phyloP scores from a whole-genome alignment of 371 early-diverging fungal genomes.

The Syncephalis fuscata region DNA sequence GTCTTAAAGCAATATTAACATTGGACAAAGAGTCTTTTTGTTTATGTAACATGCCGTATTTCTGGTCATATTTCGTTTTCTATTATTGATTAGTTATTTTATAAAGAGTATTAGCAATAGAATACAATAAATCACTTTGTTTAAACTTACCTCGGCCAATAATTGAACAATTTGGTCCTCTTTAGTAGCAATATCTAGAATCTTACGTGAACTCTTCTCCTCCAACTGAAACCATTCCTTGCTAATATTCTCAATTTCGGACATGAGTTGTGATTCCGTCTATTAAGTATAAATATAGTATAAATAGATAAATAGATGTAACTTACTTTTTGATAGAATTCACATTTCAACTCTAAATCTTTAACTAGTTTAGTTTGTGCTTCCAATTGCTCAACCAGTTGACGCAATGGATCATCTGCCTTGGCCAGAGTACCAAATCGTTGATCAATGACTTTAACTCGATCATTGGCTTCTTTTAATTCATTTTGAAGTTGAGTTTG shows the following conservation, averaged over 20 bases:
- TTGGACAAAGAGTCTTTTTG: conserved; percentile 1
- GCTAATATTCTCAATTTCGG: conserved; percentile 61
- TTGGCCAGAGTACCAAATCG: too few relatives aligned
- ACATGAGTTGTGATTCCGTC: conserved; percentile 37
- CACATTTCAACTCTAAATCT: conserved; percentile 20
- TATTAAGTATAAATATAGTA: conserved; percentile 6
- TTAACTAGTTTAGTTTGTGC: conserved; percentile 16
- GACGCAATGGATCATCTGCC: conserved; percentile 6
- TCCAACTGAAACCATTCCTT: conserved; percentile 62
- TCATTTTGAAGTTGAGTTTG: too few relatives aligned
- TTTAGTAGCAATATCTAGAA: conserved; percentile 47
- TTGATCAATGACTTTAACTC: too few relatives aligned
- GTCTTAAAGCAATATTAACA: conserved; percentile 1
- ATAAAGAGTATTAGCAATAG: too few relatives aligned
- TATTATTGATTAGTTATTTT: too few relatives aligned
- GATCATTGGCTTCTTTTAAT: too few relatives aligned
- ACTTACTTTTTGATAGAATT: conserved; percentile 19
- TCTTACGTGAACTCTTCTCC: conserved; percentile 58
- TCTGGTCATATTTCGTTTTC: conserved; percentile 2
- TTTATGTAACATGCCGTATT: background rate
- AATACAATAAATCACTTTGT: background rate
- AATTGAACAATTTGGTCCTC: conserved; percentile 46
- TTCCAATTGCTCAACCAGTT: conserved; percentile 3
- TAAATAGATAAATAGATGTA: conserved; percentile 10
- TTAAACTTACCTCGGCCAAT: background rate